Evolutionary conservation across 371 early-diverging fungal species (phyloP), one percentile per base, ranked within the genome.

Genomic region (Synchytrium microbalum): DNA sequence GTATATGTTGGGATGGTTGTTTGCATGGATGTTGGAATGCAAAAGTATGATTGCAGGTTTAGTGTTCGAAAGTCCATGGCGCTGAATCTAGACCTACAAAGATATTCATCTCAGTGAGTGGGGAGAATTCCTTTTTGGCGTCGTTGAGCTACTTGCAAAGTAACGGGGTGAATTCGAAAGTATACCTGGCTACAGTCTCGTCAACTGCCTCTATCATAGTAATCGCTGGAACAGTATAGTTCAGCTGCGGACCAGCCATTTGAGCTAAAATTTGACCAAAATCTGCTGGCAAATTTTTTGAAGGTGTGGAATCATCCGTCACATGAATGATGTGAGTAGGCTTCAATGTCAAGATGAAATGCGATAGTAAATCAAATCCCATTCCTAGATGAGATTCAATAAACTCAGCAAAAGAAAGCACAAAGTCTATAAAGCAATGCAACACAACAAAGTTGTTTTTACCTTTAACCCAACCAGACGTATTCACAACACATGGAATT

Each of bases 381-480:
- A 86, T 74, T 14, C 74, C 76, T 76, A 28, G 64, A 67, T 67
- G 57, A 75, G 59, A 62, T 75, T 67, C 1, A 73, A 64, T 16
- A 32, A 19, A 55, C 23, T 5, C 2, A 16, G 59, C n/a, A 52
- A n/a, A 46, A 38, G 28, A 53, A 59, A 16, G 54, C 3, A 2
- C 61, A 10, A 10, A 55, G 28, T 13, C 25, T 5, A 13, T 13
- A 55, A 8, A 8, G 23, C 56, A 55, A 13, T 8, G 24, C 56
- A 55, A 25, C 56, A 25, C 56, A 55, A 24, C 23, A 28, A 51
- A 51, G 14, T 14, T 24, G 13, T 76, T 72, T 58, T 75, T 67
- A 54, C 88, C 89, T 65, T 84, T 86, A 53, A 87, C 74, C 90
- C 91, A 92, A 16, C 92, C 92, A 54, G 86, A 85, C 0, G 91